Evolutionary conservation across 306 rosid genomes (phyloP).

Genomic region (Mucuna pruriens): DNA sequence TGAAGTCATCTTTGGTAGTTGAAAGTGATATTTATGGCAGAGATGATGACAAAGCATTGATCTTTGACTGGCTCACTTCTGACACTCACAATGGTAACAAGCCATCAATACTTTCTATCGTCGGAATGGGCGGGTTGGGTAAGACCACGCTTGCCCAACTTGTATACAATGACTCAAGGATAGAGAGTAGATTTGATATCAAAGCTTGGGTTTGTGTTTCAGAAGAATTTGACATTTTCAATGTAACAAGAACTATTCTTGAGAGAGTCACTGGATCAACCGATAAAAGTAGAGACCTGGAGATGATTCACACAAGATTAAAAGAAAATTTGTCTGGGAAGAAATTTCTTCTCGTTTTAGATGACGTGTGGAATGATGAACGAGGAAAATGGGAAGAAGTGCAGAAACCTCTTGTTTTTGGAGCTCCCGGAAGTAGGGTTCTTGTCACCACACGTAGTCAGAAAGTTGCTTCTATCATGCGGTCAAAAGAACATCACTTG

Average conservation of each 20-base stretch:
- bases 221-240: neutral
- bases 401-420: neutral
- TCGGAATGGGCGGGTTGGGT: neutral
- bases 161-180: neutral
- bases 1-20: neutral
- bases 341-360: neutral
- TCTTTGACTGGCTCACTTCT: neutral
- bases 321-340: neutral
- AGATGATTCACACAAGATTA: neutral
- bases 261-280: neutral
- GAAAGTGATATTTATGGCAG: neutral
- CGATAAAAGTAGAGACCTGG: neutral
- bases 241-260: neutral
- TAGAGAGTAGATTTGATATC: neutral
- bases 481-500: neutral
- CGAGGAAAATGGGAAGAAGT: neutral
- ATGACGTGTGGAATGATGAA: neutral
- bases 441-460: neutral
- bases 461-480: neutral
- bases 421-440: neutral
- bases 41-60: neutral
- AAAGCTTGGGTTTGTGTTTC: neutral
- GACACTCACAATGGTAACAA: neutral
- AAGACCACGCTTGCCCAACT: neutral
- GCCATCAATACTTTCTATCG: neutral